A percentile compares a stretch with the other conserved stretches of the same genome.
Evolutionary conservation across 2,329 filamentous ascomycete genomes (phyloP).

Genomic region (Simplicillium aogashimaense): DNA sequence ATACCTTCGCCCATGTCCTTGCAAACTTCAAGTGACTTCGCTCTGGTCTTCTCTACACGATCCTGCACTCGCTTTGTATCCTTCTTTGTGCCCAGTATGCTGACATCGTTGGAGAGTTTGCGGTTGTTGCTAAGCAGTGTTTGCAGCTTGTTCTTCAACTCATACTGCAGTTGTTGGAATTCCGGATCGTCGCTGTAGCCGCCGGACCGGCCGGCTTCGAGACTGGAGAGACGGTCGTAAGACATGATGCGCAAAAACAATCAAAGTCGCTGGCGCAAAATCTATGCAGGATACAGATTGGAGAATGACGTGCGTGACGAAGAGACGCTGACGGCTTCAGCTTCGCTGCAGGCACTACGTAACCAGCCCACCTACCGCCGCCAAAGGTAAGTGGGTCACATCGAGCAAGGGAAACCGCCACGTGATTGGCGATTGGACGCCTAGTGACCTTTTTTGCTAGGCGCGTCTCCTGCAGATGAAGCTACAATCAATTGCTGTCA

Average conservation of each 20-base stretch:
- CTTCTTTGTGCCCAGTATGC: slow-evolving; percentile 76
- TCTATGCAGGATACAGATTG: slow-evolving; percentile 15
- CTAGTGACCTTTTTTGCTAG: too few relatives aligned
- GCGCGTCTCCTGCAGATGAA: too few relatives aligned
- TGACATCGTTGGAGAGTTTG: slow-evolving; percentile 73
- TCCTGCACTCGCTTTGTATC: slow-evolving; percentile 89
- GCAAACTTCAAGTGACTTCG: slow-evolving; percentile 79
- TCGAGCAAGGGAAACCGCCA: neutral
- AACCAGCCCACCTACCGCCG: slow-evolving; percentile 1
- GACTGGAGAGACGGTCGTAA: slow-evolving; percentile 74
- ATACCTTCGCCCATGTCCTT: slow-evolving; percentile 88
- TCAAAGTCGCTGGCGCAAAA: slow-evolving; percentile 5
- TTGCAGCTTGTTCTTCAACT: slow-evolving; percentile 82
- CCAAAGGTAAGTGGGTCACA: neutral
- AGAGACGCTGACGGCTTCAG: too few relatives aligned
- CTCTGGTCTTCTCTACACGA: slow-evolving; percentile 75
- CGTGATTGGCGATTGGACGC: neutral
- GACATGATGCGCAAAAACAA: slow-evolving; percentile 52
- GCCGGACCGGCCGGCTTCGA: slow-evolving; percentile 69
- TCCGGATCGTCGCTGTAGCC: slow-evolving; percentile 89
- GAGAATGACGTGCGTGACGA: slow-evolving; percentile 6
- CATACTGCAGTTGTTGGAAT: slow-evolving; percentile 73
- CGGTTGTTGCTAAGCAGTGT: slow-evolving; percentile 81
- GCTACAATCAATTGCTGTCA: neutral
- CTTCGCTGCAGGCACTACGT: slow-evolving; percentile 9